Percentiles rank a stretch among this genome's conserved stretches.
phyloP scores from a whole-genome alignment of 2,329 filamentous ascomycete species.

The Pestalotiopsis sp. region DNA sequence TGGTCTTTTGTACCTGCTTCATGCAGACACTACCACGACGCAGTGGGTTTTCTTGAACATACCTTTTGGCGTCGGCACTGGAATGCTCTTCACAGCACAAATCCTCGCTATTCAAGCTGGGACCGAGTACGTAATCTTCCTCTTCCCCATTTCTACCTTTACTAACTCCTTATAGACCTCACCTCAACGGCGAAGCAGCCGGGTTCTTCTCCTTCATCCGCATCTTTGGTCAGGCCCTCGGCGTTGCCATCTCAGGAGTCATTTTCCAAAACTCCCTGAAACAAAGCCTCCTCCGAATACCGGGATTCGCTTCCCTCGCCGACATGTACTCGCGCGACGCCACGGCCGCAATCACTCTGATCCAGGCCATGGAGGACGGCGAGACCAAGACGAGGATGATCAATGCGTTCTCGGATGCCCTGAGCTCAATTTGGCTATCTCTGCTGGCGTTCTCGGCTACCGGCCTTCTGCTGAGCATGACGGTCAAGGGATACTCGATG shows the following conservation, averaged over 20 bases:
- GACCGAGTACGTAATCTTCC: constrained; percentile 30
- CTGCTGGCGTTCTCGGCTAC: constrained; percentile 32
- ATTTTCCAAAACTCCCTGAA: constrained; percentile 65
- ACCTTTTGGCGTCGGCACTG: constrained; percentile 62
- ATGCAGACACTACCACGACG: constrained; percentile 48
- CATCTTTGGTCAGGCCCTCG: constrained; percentile 65
- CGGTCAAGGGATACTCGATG: constrained; percentile 12
- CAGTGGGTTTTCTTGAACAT: constrained; percentile 65
- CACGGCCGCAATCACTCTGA: constrained; percentile 59
- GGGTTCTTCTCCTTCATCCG: constrained; percentile 71
- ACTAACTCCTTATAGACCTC: constrained; percentile 22
- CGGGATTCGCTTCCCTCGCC: constrained; percentile 6
- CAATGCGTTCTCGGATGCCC: constrained; percentile 34
- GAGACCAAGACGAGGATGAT: constrained; percentile 29
- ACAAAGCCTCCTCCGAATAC: neutral
- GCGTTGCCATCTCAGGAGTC: constrained; percentile 68
- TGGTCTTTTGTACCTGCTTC: constrained; percentile 56
- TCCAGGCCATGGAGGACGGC: constrained; percentile 51
- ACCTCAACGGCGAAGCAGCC: constrained; percentile 56
- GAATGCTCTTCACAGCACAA: constrained; percentile 68
- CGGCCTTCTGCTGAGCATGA: constrained; percentile 22
- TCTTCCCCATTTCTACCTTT: neutral
- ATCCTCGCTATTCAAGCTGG: constrained; percentile 66
- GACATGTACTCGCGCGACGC: constrained; percentile 56
- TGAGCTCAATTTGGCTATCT: constrained; percentile 36